Base-by-base conservation (phyloP, 176 grass and related monocot species). In the Phragmites australis region DNA sequence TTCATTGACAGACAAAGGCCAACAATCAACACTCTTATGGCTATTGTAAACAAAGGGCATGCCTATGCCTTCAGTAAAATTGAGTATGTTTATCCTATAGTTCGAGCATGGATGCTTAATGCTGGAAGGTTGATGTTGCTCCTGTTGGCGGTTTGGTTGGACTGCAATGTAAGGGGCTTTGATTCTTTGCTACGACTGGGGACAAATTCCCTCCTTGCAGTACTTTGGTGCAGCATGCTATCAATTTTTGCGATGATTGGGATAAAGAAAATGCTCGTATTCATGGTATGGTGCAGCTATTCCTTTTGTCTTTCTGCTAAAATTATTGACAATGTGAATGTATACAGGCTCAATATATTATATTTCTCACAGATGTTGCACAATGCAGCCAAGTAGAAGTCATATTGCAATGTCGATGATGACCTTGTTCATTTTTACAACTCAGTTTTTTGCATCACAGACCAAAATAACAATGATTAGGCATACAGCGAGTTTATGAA, bases 171-270 rank as follows among this genome's bases (percentile, higher is more conserved):
- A 65, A 90, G 96, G 76, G 96, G 96, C 70, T 89, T 94, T 57
- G 88, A 95, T 91, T 99, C 96, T 81, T 87, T 99, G 66, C 41
- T 99, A 56, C 86, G 84, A 34, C 70, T 95, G 76, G 96, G 96
- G 53, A 93, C 96, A 74, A 92, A 91, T 70, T 99, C 92, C 43
- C 83, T 99, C 68, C 87, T 99, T 79, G 86, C 89, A 70, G 84
- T 94, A 74, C 63, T 99, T 76, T 99, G 92, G 90, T 99, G 96
- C 76, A 89, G 88, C 83, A 81, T 79, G 12, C 72, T 99, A 31
- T 99, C 96, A 65, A 65, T 91, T 76, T 87, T 85, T 78, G 88
- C 88, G 72, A 99, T 99, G 96, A 85, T 94, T 86, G 96, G 96
- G 72, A 70, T 95, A 58, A 89, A 84, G 75, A 85, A 94, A 84